Evolutionary conservation across 352 stramenopile genomes (phyloP), one percentile per base, ranked within the genome.

Genomic region (Pythium myriotylum): DNA sequence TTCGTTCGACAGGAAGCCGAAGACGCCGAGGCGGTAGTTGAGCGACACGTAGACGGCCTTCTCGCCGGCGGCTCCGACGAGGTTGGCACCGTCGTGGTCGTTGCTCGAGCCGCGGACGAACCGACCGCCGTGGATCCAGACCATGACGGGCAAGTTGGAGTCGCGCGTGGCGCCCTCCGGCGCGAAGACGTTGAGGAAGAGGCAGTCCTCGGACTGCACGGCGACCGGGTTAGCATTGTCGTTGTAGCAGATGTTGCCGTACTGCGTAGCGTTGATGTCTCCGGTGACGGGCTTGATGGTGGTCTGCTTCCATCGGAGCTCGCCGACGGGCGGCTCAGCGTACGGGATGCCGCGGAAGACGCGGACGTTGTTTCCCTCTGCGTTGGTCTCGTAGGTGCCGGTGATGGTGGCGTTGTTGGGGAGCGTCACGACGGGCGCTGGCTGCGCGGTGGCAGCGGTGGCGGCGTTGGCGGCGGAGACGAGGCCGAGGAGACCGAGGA

Each of bases 131-230:
- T 73, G 68, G 20, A 65, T 70, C 59, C 60, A 79, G 12, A 79
- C 63, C 26, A 79, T 27, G 3, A 79, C 71, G 3, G 71, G 53
- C 1, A 76, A 55, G 26, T 71, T 76, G 22, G 63, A 61, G 8
- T 24, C 58, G 0, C 26, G 40, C 1, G 67, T 67, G 14, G 70
- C 45, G 3, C 29, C 29, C n/a, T 45, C 67, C 9, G 71, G 71
- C 1, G 63, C 54, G 54, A 61, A 76, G n/a, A 79, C 67, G 33
- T 79, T 70, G 16, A 79, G 49, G 54, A 69, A 75, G 27, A 79
- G 27, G 17, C 71, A 79, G 53, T 79, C 64, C 23, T 79, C 71
- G 0, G 50, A 62, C 54, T 3, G 33, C 20, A 16, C 27, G 27
- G 13, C 23, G n/a, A n/a, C n/a, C n/a, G n/a, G n/a, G n/a, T n/a